phyloP scores from a whole-genome alignment of 2,329 filamentous ascomycete genomes.

The Cladosporium sp. region DNA sequence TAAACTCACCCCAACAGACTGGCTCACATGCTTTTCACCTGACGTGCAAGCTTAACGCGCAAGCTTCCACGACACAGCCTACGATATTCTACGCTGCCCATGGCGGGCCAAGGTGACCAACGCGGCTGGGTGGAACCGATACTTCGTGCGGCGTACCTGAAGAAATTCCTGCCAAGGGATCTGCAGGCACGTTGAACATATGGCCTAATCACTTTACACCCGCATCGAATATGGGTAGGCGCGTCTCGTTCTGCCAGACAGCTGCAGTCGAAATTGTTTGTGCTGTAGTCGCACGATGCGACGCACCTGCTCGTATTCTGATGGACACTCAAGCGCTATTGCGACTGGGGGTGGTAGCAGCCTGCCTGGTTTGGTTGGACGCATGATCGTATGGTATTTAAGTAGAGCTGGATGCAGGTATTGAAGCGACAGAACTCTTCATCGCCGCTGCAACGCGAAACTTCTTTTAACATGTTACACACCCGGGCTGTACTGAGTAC shows the following conservation, averaged over 20 bases:
- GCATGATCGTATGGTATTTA: neutral
- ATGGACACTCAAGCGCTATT: neutral
- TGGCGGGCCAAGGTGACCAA: neutral
- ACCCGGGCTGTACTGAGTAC: neutral
- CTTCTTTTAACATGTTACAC: neutral
- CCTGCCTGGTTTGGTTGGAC: neutral
- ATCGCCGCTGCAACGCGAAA: neutral
- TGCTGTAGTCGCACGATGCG: neutral
- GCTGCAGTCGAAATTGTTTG: too few species aligned
- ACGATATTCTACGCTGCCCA: neutral
- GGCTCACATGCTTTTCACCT: neutral
- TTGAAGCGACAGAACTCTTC: neutral
- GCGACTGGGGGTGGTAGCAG: neutral
- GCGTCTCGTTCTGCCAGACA: neutral
- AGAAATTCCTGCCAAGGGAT: neutral
- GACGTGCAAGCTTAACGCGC: too few species aligned
- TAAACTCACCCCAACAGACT: neutral
- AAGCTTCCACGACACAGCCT: neutral
- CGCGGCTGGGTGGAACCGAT: neutral
- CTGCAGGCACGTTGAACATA: neutral
- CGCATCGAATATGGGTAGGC: neutral
- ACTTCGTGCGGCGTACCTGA: neutral
- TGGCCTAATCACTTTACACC: neutral
- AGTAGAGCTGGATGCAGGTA: neutral
- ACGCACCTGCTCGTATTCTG: neutral